phyloP scores from a whole-genome alignment of 257 asterid species.

The Lycium barbarum region DNA sequence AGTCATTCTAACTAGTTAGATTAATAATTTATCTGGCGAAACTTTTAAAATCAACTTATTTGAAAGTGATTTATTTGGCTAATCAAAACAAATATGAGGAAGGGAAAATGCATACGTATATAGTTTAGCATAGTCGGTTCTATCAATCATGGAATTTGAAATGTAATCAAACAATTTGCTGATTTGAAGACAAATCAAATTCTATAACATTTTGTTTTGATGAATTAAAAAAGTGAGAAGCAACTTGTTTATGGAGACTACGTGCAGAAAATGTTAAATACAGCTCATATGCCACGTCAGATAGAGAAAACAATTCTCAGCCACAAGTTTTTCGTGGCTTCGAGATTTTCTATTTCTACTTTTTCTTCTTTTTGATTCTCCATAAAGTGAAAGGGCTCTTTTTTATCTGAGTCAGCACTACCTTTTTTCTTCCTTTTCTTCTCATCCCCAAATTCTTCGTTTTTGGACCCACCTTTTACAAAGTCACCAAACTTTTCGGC shows the following conservation, averaged over 20 bases:
- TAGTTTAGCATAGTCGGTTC: too few relatives aligned
- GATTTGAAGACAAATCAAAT: not conserved
- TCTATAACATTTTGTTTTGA: not conserved
- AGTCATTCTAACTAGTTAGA: too few relatives aligned
- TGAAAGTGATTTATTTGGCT: too few relatives aligned
- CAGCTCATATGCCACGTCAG: constrained; percentile 59
- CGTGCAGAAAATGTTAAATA: not conserved
- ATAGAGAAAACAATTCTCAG: constrained; percentile 45
- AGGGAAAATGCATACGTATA: too few relatives aligned
- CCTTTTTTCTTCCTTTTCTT: not conserved
- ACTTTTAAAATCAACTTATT: too few relatives aligned
- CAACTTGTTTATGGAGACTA: not conserved
- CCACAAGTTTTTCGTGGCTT: constrained; percentile 89
- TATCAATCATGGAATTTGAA: too few relatives aligned
- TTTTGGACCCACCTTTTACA: constrained; percentile 33
- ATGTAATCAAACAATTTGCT: not conserved
- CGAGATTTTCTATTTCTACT: constrained; percentile 24
- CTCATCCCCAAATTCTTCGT: constrained; percentile 25
- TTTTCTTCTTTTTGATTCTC: constrained; percentile 46
- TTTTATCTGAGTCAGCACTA: constrained; percentile 58
- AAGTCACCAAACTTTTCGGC: constrained; percentile 52
- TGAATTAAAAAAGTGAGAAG: not conserved
- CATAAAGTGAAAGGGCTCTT: constrained; percentile 53
- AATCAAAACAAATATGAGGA: too few relatives aligned
- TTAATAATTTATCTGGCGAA: too few relatives aligned